Evolutionary conservation across 257 asterid genomes (phyloP), one percentile per base, ranked within the genome.

Genomic region (Hygrophila difformis): DNA sequence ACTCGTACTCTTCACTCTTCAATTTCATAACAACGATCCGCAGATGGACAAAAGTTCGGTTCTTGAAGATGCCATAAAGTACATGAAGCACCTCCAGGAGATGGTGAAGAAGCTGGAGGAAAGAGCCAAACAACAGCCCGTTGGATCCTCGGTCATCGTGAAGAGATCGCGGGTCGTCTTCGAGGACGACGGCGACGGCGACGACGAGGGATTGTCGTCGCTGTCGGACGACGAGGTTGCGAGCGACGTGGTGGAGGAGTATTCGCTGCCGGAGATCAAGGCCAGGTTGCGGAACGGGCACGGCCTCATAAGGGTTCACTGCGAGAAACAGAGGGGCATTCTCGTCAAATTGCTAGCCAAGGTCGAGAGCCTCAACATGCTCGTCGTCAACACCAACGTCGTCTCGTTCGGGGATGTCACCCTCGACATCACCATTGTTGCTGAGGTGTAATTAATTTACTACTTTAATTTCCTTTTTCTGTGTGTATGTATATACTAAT

Each of bases 21-120:
- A n/a, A n/a, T n/a, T n/a, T n/a, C n/a, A n/a, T n/a, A n/a, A n/a
- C n/a, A n/a, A n/a, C n/a, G n/a, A 35, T 24, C 1, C 5, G 23
- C 60, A 72, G 77, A 72, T 76, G 77, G 77, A 68, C 37, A 71
- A 68, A 53, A 57, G 73, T 2, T 76, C 72, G 54, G n/a, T n/a
- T n/a, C n/a, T n/a, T n/a, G n/a, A n/a, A n/a, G n/a, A n/a, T n/a
- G n/a, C n/a, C n/a, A n/a, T 68, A 19, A 68, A 55, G 67, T 55
- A 63, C 31, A 8, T 63, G 67, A 63, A 58, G 14, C 48, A 47
- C 15, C 75, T 63, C 45, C 50, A 68, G 26, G 70, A 68, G 40
- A 42, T 72, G 23, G 75, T 62, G 2, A 58, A 69, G 14, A 40
- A 15, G 9, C 57, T 72, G 17, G 84, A 76, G 49, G 73, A 66